phyloP scores from a whole-genome alignment of 345 rosid genomes.

The Corchorus capsularis region DNA sequence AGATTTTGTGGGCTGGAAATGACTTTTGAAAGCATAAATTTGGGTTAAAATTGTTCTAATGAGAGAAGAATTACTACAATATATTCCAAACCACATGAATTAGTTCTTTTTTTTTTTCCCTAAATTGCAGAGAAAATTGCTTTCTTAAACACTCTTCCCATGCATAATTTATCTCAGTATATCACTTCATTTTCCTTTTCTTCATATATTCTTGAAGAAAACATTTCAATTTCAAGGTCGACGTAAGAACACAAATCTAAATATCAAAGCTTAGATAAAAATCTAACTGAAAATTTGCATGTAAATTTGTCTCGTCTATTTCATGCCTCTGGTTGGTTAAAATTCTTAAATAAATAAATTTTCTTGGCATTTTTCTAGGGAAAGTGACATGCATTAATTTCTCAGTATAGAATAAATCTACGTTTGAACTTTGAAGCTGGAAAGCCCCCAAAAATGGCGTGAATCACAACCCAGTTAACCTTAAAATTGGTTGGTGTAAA shows the following conservation, averaged over 20 bases:
- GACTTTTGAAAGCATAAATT: too few species aligned
- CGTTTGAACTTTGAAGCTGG: neutral
- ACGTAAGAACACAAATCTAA: neutral
- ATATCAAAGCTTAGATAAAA: neutral
- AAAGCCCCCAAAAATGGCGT: neutral
- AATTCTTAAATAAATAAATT: neutral
- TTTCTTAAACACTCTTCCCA: neutral
- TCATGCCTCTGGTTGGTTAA: neutral
- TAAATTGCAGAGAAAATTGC: too few species aligned
- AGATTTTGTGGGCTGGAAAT: too few species aligned
- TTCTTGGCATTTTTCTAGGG: constrained; percentile 13
- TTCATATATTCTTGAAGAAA: neutral
- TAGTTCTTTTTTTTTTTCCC: too few species aligned
- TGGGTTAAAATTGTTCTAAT: neutral
- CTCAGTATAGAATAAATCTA: neutral
- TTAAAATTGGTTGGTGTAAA: neutral
- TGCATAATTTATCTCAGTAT: neutral
- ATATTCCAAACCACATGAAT: too few species aligned
- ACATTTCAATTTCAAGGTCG: neutral
- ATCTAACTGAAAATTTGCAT: neutral
- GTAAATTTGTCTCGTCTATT: neutral
- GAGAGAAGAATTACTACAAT: too few species aligned
- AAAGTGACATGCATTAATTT: constrained; percentile 23
- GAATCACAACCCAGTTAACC: neutral
- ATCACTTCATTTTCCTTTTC: neutral